Evolutionary conservation across 208 protist genomes (phyloP), one percentile per base, ranked within the genome.

Genomic region (Trypanosoma brucei): DNA sequence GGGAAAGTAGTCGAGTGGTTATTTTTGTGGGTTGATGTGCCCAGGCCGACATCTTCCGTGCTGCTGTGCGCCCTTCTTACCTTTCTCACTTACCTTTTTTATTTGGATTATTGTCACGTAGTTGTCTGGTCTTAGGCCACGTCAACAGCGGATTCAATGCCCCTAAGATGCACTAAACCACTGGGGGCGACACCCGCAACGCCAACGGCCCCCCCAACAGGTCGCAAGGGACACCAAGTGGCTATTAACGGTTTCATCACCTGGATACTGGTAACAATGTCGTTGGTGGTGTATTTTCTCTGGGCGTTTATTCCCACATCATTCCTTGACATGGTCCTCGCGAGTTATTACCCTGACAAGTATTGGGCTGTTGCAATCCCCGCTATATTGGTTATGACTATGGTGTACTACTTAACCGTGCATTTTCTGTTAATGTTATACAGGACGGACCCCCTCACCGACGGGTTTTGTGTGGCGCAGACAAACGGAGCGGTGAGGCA

Each of bases 331-430:
- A 37, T 38, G 46, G 59, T 86, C 39, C 79, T 89, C 54, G 65
- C 94, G 22, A 91, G 70, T 36, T 96, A 97, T 73, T 94, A 96
- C 65, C 92, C 92, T 0, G 87, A 95, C 63, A 78, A 81, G 60
- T 97, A 97, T 78, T 97, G 92, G 92, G 92, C 92, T 6, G 68
- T 91, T 2, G 88, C 88, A 39, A 40, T 86, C 4, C 92, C 92
- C 6, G 78, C 88, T 22, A 78, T 91, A 0, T 49, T 96, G 14
- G 76, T 88, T 36, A 92, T 94, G 77, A 70, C 85, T 35, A 63
- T 86, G 45, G 64, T 83, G 59, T 92, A 91, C 51, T 92, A 92
- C 63, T 71, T 91, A 4, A 78, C 70, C 2, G 76, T 70, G 9
- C 83, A 70, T 30, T 76, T 88, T 72, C 54, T 84, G 22, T 38